Evolutionary conservation across 2,329 filamentous ascomycete genomes (phyloP).

Genomic region (Hypoxylon sp.): DNA sequence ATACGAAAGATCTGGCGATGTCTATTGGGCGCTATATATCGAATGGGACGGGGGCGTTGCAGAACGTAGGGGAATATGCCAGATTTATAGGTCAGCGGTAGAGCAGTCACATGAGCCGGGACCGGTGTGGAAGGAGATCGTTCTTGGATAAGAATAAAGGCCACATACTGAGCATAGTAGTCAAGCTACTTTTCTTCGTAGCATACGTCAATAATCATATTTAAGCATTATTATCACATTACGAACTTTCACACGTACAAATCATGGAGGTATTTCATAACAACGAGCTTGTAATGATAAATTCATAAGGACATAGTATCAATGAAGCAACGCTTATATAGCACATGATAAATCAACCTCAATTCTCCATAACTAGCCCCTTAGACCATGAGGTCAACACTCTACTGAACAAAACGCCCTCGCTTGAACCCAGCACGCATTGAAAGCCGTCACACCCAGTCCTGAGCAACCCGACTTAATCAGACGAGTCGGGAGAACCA

Average conservation of each 20-base stretch:
- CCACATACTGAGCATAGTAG: not conserved
- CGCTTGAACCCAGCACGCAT: not conserved
- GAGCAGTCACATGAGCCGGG: too few relatives aligned
- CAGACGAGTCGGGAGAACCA: slow-evolving; percentile 29
- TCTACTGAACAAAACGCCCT: not conserved
- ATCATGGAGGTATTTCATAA: too few relatives aligned
- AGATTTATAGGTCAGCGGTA: too few relatives aligned
- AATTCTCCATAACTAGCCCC: not conserved
- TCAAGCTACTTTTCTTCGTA: too few relatives aligned
- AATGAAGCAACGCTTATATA: not conserved
- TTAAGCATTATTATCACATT: too few relatives aligned
- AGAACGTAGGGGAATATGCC: not conserved
- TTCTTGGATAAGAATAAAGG: not conserved
- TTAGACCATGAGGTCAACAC: not conserved
- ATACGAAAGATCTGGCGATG: not conserved
- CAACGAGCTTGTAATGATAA: not conserved
- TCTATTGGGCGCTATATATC: too few relatives aligned
- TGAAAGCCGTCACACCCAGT: not conserved
- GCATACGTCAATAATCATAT: too few relatives aligned
- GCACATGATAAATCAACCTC: not conserved
- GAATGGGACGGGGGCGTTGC: too few relatives aligned
- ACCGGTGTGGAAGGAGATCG: not conserved
- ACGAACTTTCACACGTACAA: too few relatives aligned
- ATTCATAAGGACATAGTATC: not conserved
- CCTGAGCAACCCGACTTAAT: slow-evolving; percentile 2